Evolutionary conservation across 2,329 filamentous ascomycete genomes (phyloP).

Genomic region (Clathrospora elynae): DNA sequence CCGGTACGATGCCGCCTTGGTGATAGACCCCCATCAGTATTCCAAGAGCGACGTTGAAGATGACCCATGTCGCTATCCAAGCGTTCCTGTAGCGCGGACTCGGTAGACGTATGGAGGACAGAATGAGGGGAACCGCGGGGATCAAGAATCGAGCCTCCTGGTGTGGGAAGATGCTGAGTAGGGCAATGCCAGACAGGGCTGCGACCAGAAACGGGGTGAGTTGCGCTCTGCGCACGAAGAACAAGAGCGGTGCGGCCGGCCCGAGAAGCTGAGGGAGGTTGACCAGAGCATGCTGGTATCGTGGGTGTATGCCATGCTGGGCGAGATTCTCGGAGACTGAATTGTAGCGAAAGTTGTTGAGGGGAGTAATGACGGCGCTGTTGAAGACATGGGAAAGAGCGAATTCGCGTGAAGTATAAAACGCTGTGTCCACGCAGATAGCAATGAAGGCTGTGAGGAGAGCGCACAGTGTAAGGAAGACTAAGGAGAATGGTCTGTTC

Average conservation of each 20-base stretch:
- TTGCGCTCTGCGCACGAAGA: conserved; percentile 56
- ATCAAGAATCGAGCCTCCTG: conserved; percentile 81
- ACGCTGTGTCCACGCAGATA: conserved; percentile 81
- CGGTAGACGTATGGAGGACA: conserved; percentile 73
- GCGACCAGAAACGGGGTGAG: conserved; percentile 68
- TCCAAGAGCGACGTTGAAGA: conserved; percentile 71
- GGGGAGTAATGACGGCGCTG: conserved; percentile 57
- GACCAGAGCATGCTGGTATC: conserved; percentile 57
- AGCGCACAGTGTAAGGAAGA: conserved; percentile 68
- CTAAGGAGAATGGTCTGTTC: conserved; percentile 61
- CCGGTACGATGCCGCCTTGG: conserved; percentile 77
- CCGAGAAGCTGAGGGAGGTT: conserved; percentile 61
- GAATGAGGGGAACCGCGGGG: conserved; percentile 74
- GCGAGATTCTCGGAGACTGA: conserved; percentile 55
- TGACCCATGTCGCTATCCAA: conserved; percentile 67
- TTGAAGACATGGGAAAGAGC: conserved; percentile 67
- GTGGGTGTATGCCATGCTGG: conserved; percentile 59
- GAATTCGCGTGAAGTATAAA: conserved; percentile 69
- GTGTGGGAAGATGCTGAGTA: conserved; percentile 76
- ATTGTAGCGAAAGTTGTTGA: conserved; percentile 61
- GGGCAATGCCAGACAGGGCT: conserved; percentile 71
- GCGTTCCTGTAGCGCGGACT: conserved; percentile 54
- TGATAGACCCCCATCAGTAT: conserved; percentile 80
- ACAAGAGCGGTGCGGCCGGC: conserved; percentile 55
- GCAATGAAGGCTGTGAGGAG: conserved; percentile 72